A percentile compares a stretch with the other conserved stretches of the same genome.
Conservation (phyloP, 495 filamentous ascomycete genomes). For the Penicillium arizonense region DNA sequence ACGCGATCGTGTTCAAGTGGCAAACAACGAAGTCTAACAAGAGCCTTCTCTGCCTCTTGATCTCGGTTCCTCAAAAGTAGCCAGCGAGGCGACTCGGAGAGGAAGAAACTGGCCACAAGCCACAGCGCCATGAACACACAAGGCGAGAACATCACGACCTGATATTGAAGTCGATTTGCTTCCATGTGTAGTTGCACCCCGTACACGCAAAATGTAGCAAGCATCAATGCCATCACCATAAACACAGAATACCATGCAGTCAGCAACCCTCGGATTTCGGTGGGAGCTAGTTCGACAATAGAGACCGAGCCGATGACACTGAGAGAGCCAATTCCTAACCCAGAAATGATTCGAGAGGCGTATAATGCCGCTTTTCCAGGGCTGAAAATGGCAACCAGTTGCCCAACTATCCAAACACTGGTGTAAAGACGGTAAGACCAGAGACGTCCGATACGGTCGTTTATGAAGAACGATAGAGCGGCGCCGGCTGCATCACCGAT, state of each 20-base stretch:
- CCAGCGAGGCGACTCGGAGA: constrained; percentile 39
- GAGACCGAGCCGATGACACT: constrained; percentile 11
- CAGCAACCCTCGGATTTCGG: constrained; percentile 18
- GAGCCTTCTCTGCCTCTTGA: constrained; percentile 24
- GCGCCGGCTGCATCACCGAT: constrained; percentile 16
- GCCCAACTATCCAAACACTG: constrained; percentile 10
- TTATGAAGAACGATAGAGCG: constrained; percentile 17
- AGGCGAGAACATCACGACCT: constrained; percentile 13
- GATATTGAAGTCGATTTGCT: constrained; percentile 14
- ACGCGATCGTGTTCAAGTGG: constrained; percentile 21
- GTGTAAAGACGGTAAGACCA: constrained; percentile 16
- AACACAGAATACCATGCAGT: constrained; percentile 13
- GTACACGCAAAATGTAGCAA: constrained; percentile 9
- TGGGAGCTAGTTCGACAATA: constrained; percentile 17
- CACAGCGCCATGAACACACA: constrained; percentile 12
- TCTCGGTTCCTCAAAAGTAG: constrained; percentile 20
- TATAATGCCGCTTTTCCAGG: constrained; percentile 4
- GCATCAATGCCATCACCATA: constrained; percentile 5
- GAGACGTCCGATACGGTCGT: constrained; percentile 13
- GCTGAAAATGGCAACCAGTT: constrained; percentile 1
- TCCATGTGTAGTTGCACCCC: constrained; percentile 8
- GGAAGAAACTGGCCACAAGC: constrained; percentile 15
- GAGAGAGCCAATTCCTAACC: constrained; percentile 16
- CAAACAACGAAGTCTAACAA: constrained; percentile 26
- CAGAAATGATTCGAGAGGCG: constrained; percentile 14